Percentiles rank a stretch among this genome's conserved stretches.
Conservation (phyloP, 2,329 filamentous ascomycete genomes). For the Chaetomiaceae sp. region DNA sequence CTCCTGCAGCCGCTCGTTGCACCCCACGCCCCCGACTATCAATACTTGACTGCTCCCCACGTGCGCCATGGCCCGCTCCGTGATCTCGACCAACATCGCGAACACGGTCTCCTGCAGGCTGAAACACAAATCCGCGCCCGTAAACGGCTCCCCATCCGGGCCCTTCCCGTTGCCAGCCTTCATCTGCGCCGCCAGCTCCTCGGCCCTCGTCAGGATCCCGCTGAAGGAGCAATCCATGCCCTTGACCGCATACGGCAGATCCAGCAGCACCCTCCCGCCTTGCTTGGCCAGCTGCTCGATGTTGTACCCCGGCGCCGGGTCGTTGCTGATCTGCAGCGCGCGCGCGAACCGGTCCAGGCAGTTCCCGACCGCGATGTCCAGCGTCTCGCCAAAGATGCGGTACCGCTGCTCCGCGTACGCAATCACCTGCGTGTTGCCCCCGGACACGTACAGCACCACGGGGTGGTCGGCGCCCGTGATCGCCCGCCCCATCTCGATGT, state of each 20-base stretch:
- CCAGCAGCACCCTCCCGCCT: conserved; percentile 65
- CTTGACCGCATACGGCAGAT: conserved; percentile 93
- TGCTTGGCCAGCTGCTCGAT: conserved; percentile 88
- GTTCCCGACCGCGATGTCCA: conserved; percentile 97
- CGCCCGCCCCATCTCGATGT: conserved; percentile 95
- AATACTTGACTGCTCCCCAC: conserved; percentile 87
- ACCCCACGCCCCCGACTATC: conserved; percentile 93
- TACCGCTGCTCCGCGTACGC: conserved; percentile 93
- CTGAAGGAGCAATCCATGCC: conserved; percentile 98
- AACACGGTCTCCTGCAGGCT: conserved; percentile 92
- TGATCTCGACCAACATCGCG: conserved; percentile 97
- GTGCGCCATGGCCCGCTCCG: conserved; percentile 96
- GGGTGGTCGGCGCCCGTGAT: conserved; percentile 90
- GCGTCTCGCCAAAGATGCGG: conserved; percentile 94
- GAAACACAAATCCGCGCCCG: conserved; percentile 84
- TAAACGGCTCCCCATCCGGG: conserved; percentile 56
- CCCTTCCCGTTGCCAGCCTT: conserved; percentile 38
- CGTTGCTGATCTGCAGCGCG: conserved; percentile 86
- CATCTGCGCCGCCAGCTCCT: conserved; percentile 70
- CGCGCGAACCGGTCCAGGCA: conserved; percentile 94
- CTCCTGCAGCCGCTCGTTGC: conserved; percentile 87
- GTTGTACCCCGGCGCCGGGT: conserved; percentile 95
- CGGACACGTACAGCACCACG: conserved; percentile 91
- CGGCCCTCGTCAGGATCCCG: conserved; percentile 80
- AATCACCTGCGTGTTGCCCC: conserved; percentile 96